These are phyloP conservation scores for Cucurbita maxima DNA, from an alignment of 306 rosid genomes.

Conservation along the genomic window DNA sequence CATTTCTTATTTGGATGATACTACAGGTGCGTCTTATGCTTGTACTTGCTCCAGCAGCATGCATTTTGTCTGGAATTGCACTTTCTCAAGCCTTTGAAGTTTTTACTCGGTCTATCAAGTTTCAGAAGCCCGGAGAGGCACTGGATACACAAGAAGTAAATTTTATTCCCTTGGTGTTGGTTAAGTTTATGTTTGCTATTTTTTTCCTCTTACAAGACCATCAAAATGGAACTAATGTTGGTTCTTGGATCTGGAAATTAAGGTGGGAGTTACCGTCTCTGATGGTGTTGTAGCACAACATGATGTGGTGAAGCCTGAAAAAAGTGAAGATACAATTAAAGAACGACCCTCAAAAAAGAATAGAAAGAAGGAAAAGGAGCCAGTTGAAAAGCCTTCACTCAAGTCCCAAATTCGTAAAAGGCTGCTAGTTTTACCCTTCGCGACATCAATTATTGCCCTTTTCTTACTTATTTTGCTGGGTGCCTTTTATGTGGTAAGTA, in stretches of 20 bases:
- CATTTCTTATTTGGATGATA: constrained; percentile 12
- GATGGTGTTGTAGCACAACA: constrained; percentile 26
- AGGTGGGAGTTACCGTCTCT: constrained; percentile 54
- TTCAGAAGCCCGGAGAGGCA: constrained; percentile 58
- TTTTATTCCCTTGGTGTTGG: constrained; percentile 5
- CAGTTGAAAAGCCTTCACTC: constrained; percentile 54
- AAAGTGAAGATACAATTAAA: constrained; percentile 49
- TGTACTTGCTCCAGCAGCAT: constrained; percentile 97
- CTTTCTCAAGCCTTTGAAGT: constrained; percentile 95
- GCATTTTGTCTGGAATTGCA: constrained; percentile 95
- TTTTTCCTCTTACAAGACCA: not conserved
- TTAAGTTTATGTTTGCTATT: not conserved
- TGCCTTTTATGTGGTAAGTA: constrained; percentile 96
- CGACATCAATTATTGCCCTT: constrained; percentile 64
- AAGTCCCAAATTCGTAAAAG: constrained; percentile 52
- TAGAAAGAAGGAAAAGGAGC: constrained; percentile 75
- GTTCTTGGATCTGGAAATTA: constrained; percentile 19
- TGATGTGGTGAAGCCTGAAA: constrained; percentile 49
- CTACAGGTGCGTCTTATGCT: constrained; percentile 95
- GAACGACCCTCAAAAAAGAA: constrained; percentile 66
- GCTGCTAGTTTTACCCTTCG: constrained; percentile 89
- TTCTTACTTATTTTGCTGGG: constrained; percentile 72
- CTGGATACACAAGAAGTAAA: constrained; percentile 35
- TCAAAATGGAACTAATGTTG: constrained; percentile 5
- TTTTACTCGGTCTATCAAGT: constrained; percentile 79